Evolutionary conservation across 106 monocot species (phyloP), one percentile per base, ranked within the genome.

Genomic region (Xerophyta viscosa): DNA sequence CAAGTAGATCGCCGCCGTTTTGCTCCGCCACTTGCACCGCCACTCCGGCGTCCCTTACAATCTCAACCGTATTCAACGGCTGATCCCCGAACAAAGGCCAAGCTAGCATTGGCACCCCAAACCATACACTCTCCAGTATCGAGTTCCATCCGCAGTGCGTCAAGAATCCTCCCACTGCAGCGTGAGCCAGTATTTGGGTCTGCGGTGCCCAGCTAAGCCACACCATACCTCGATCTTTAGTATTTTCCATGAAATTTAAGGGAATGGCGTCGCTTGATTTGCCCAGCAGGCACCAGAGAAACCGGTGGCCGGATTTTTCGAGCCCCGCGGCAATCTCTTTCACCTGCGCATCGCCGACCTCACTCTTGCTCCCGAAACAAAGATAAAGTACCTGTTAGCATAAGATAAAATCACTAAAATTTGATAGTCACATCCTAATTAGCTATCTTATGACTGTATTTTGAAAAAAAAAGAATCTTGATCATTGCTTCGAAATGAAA

Each of bases 141-240:
- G 86, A 86, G 42, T 80, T 80, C 87, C 87, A 87, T 13, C 82
- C 82, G 50, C 82, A 82, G 37, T 87, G 87, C 6, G 74, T 76
- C 62, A 86, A 36, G 66, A 83, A 83, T 0, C 70, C 81, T 5
- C 73, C 77, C 11, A 71, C 53, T 21, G 81, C 63, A 25, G 9
- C 5, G 49, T 81, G 81, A 4, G 58, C 45, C 18, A 82, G 56
- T 9, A 82, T 65, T 9, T 64, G 62, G 29, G 22, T 9, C 51
- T 82, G 81, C 11, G 81, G 76, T 14, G 31, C 76, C 72, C 66
- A 68, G 8, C n/a, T 45, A 6, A 62, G 53, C 76, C 62, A 76
- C 25, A 76, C 67, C 42, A 76, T 22, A 10, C 76, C 81, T 41
- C 60, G 15, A 18, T 54, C 18, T 26, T 60, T 61, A 0, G 54